These are phyloP conservation scores for Lenzites betulinus DNA, from an alignment of 768 basidiomycete genomes.

Conservation along the genomic window DNA sequence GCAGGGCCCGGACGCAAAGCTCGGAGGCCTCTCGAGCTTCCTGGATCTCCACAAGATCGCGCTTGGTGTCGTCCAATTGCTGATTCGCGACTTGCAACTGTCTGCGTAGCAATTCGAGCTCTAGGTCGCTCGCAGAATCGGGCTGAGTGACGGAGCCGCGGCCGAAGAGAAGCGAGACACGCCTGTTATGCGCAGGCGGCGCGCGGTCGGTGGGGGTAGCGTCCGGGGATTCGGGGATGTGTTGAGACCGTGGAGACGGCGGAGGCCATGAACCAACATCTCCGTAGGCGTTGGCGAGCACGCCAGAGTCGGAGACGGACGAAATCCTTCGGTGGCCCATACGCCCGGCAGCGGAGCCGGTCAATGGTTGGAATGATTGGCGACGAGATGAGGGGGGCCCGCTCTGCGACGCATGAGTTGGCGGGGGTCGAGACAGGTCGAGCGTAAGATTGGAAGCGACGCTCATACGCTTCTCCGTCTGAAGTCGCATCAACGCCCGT, in stretches of 20 bases:
- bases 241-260: slow-evolving; percentile 15
- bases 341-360: slow-evolving; percentile 50
- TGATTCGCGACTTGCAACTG: slow-evolving; percentile 58
- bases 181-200: slow-evolving; percentile 26
- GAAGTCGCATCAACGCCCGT: slow-evolving; percentile 84
- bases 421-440: slow-evolving; percentile 54
- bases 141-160: slow-evolving; percentile 48
- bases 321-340: slow-evolving; percentile 69
- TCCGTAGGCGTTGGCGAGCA: slow-evolving; percentile 35
- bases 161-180: slow-evolving; percentile 57
- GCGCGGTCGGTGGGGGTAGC: slow-evolving; percentile 8
- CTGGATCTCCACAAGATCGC: slow-evolving; percentile 72
- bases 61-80: slow-evolving; percentile 63
- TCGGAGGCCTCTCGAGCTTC: slow-evolving; percentile 91
- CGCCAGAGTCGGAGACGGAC: slow-evolving; percentile 67
- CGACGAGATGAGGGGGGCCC: slow-evolving; percentile 63
- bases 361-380: slow-evolving; percentile 74
- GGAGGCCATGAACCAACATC: slow-evolving; percentile 19
- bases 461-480: slow-evolving; percentile 75
- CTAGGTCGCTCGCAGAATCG: slow-evolving; percentile 26
- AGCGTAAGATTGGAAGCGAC: slow-evolving; percentile 46
- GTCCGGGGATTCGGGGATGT: slow-evolving; percentile 20
- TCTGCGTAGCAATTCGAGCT: slow-evolving; percentile 54
- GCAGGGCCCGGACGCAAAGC: slow-evolving; percentile 75
- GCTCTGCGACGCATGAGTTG: slow-evolving; percentile 35